Base-by-base conservation (phyloP, 352 stramenopile species). In the Discostella stelligera region DNA sequence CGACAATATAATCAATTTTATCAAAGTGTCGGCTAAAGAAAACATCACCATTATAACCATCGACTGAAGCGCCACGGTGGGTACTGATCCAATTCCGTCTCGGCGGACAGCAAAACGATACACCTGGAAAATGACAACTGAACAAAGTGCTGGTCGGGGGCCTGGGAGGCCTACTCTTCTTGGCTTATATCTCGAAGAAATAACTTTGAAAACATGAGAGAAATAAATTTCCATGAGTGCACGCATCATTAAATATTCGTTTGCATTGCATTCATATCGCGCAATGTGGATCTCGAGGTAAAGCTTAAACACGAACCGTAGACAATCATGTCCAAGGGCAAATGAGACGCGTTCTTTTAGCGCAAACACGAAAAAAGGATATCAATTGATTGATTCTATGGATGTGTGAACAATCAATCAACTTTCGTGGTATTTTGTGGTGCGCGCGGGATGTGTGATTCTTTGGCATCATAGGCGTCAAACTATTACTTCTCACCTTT, bases 341-440 rank as follows among this genome's bases (percentile, higher is more conserved):
- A 84, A 77, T 27, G 62, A 64, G 65, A 84, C 77, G 77, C 77
- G 77, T 84, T 84, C 77, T 84, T 84, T 27, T 84, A 72, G 69
- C 77, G 69, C 71, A 72, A 2, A 64, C 48, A 39, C 53, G 60
- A 44, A 44, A 10, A 44, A 2, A 14, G 11, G 11, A 44, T 44
- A 44, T 8, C 37, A 44, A 44, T 44, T 44, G 37, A 44, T 44
- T 44, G 37, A 44, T 44, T 8, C 7, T 10, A 14, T 44, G 46
- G 30, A 44, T 21, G 60, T 69, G 30, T 23, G 50, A 72, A 44
- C 7, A 10, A 44, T 8, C 37, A 44, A 44, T 44, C 37, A 44
- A 44, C 37, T 44, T 44, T 44, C 30, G 37, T 8, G 11, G 37
- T 44, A 44, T 44, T 44, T 3, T 44, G 11, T 44, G 7, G 37